Conservation (phyloP, 2,329 filamentous ascomycete species). For the Colletotrichum higginsianum region DNA sequence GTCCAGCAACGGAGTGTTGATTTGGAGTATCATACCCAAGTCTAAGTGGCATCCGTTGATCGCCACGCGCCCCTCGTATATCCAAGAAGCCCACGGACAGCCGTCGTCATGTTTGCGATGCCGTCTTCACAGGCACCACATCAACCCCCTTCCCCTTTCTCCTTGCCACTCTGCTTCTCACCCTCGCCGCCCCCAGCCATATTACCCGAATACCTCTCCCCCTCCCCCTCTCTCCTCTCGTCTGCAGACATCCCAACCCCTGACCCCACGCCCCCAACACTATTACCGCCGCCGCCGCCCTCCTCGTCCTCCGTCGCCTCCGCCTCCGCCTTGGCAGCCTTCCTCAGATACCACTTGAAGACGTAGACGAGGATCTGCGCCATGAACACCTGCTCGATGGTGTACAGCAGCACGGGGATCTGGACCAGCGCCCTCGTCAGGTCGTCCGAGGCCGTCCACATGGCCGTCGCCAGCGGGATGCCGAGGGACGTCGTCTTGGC, state of each 20-base stretch:
- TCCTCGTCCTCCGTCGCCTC: constrained; percentile 43
- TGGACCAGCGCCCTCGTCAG: constrained; percentile 71
- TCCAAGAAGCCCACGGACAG: background rate
- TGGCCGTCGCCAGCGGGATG: constrained; percentile 77
- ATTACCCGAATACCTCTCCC: too few species aligned
- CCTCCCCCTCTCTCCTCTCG: background rate
- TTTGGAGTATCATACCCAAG: background rate
- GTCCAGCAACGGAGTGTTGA: too few species aligned
- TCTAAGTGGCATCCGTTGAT: background rate
- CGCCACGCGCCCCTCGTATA: background rate
- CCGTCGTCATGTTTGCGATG: background rate
- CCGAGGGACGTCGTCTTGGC: constrained; percentile 81
- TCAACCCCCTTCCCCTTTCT: background rate
- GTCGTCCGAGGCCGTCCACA: constrained; percentile 72
- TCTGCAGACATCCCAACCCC: background rate
- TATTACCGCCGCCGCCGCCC: background rate
- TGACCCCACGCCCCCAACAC: background rate
- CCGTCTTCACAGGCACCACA: constrained; percentile 5
- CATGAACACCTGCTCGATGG: constrained; percentile 69
- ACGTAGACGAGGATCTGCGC: constrained; percentile 62
- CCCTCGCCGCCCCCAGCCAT: background rate
- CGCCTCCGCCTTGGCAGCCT: constrained; percentile 45
- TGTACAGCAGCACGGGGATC: constrained; percentile 75
- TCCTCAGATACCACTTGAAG: constrained; percentile 62
- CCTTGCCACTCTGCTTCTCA: background rate